Base-by-base conservation (phyloP, 305 asterid genomes). In the Petunia hybrid region DNA sequence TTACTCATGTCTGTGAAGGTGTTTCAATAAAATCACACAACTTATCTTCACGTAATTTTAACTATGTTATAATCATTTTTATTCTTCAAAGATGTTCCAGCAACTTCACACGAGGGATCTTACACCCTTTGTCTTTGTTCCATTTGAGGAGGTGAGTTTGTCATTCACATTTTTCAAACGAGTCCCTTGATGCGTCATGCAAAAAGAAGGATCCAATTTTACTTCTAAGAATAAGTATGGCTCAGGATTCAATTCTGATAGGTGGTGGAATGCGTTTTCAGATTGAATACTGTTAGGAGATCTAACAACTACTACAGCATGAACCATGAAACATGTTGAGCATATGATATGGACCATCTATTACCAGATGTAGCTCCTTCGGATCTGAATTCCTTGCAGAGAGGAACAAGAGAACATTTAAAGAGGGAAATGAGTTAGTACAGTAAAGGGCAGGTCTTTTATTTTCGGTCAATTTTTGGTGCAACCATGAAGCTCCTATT, bases 51-150 rank as follows among this genome's bases (percentile, higher is more conserved):
- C 3, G 35, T 46, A 45, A 46, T 8, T 31, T 46, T 71, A 48
- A 71, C 78, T 31, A 16, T 22, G 31, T 22, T 22, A 22, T 22
- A 22, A 22, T 22, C 31, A 22, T 22, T 22, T 22, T 22, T 22
- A 22, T 22, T 22, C 31, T 22, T 22, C 31, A 22, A 22, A 4
- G 95, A 94, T 81, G 94, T 94, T 71, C 98, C 97, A 8, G 98
- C 99, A 70, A 82, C 89, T 81, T 90, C 99, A 4, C 99, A 95
- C 88, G 59, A 89, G 95, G 87, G 97, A 98, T 60, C 84, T 95
- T 41, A 90, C 97, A 8, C 91, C 98, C 65, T 95, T 94, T 22
- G 99, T 95, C 81, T 95, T 95, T 79, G 88, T 95, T 86, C 96
- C 98, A 9, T 92, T 92, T 41, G 99, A 95, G 80, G 99, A 95